Evolutionary conservation across 768 basidiomycete species (phyloP), one percentile per base, ranked within the genome.

Genomic region (Cyclocybe cylindracea): DNA sequence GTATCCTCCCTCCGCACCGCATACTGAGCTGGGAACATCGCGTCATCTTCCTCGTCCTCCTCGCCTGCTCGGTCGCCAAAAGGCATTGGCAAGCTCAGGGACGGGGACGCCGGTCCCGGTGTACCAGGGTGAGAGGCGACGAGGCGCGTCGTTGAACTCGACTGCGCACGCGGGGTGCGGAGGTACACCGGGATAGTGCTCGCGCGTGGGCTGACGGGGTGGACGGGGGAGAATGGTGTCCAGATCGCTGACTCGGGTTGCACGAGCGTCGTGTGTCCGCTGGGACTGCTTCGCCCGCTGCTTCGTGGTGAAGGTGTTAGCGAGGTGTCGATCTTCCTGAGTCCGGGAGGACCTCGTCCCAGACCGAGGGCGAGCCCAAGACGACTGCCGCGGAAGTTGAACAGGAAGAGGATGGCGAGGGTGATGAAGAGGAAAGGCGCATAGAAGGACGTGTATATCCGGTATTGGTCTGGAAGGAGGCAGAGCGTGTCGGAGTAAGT

Each of bases 401-500:
- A 54, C 32, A 77, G 49, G 37, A 81, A 58, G 19, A 88, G 64
- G 3, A 72, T 50, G 18, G 84, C 24, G 13, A 85, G 50, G 4
- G 85, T 83, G 35, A 89, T 55, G 50, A 82, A 37, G n/a, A 82
- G 63, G 37, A 81, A 75, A 5, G 89, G 85, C n/a, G 82, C 53
- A 67, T 94, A 94, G 39, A 83, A 66, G 38, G 75, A 70, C 13
- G 71, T 70, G 66, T 88, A 86, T 33, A 91, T 78, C 16, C 71
- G 71, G 44, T 71, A 69, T 48, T 87, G 85, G 58, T 90, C 81
- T 0, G 94, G 94, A n/a, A 96, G 77, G 60, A 83, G 70, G 67
- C 94, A 97, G 0, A 84, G 78, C n/a, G 69, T 66, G 57, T 92
- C 86, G 18, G 80, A 78, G 53, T 85, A 77, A 1, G 85, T 82